A percentile compares a stretch with the other conserved stretches of the same genome.
Evolutionary conservation across 352 stramenopile species (phyloP).

Genomic region (Pythium brassicae): DNA sequence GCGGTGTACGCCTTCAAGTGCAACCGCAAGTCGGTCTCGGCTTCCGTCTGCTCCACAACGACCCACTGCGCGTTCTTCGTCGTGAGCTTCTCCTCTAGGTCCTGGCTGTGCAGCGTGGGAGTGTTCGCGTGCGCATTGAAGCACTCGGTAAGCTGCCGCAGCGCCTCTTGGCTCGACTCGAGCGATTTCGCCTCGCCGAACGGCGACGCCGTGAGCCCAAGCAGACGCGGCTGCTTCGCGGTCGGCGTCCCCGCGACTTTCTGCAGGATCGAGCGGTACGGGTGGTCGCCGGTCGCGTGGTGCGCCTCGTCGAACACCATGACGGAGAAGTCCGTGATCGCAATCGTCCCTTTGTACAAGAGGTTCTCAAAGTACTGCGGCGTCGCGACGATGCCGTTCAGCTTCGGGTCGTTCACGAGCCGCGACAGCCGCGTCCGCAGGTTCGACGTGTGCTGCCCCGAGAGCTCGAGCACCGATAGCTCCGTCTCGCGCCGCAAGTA

Average conservation of each 20-base stretch:
- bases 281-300: slow-evolving; percentile 57
- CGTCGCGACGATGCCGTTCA: slow-evolving; percentile 55
- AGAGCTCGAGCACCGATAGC: slow-evolving; percentile 48
- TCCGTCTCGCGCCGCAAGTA: slow-evolving; percentile 69
- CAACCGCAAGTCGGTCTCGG: slow-evolving; percentile 30
- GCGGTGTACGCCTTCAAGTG: slow-evolving; percentile 44
- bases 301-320: slow-evolving; percentile 84
- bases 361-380: slow-evolving; percentile 72
- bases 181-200: slow-evolving; percentile 55
- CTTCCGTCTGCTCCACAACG: slow-evolving; percentile 29
- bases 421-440: slow-evolving; percentile 6
- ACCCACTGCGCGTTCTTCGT: slow-evolving; percentile 63
- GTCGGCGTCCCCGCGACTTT: slow-evolving; percentile 24
- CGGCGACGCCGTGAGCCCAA: slow-evolving; percentile 68
- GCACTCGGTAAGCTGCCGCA: slow-evolving; percentile 33
- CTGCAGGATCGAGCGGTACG: slow-evolving; percentile 56
- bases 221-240: slow-evolving; percentile 34
- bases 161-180: slow-evolving; percentile 22
- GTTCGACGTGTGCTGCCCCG: slow-evolving; percentile 36
- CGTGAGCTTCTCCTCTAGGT: slow-evolving; percentile 40
- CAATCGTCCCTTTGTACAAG: slow-evolving; percentile 25
- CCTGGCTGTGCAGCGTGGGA: slow-evolving; percentile 46
- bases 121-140: slow-evolving; percentile 60
- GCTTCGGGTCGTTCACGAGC: slow-evolving; percentile 18
- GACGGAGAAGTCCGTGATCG: slow-evolving; percentile 52